phyloP scores from a whole-genome alignment of 2,329 filamentous ascomycete species.

The Hypoxylon sp. region DNA sequence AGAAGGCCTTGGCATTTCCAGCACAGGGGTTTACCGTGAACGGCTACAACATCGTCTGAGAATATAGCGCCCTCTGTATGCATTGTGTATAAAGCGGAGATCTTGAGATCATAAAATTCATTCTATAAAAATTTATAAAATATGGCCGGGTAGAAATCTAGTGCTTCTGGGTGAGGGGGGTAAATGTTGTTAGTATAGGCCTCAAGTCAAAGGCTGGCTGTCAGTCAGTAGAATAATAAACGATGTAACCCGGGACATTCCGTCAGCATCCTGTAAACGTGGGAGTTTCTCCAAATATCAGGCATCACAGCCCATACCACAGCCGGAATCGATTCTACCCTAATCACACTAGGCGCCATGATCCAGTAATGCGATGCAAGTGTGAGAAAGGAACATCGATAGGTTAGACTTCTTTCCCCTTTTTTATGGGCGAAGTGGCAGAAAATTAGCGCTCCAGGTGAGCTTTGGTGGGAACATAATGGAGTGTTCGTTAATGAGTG shows the following conservation, averaged over 20 bases:
- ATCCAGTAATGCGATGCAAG: too few species aligned
- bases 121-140: not conserved
- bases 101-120: too few species aligned
- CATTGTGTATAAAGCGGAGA: too few species aligned
- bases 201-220: not conserved
- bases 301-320: too few species aligned
- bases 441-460: too few species aligned
- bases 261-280: not conserved
- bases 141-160: not conserved
- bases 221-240: not conserved
- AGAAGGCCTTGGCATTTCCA: not conserved
- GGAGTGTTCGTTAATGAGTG: too few species aligned
- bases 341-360: too few species aligned
- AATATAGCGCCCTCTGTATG: not conserved
- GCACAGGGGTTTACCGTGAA: not conserved
- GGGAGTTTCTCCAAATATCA: not conserved
- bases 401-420: too few species aligned
- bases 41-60: not conserved
- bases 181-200: not conserved
- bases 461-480: too few species aligned
- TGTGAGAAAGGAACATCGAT: too few species aligned
- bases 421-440: too few species aligned
- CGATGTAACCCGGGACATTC: not conserved
- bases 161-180: not conserved
- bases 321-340: too few species aligned